Percentiles rank a stretch among this genome's conserved stretches.
Evolutionary conservation across 228 moss, liverwort and hornwort genomes (phyloP).

Genomic region (Sphagnum magellanicum): DNA sequence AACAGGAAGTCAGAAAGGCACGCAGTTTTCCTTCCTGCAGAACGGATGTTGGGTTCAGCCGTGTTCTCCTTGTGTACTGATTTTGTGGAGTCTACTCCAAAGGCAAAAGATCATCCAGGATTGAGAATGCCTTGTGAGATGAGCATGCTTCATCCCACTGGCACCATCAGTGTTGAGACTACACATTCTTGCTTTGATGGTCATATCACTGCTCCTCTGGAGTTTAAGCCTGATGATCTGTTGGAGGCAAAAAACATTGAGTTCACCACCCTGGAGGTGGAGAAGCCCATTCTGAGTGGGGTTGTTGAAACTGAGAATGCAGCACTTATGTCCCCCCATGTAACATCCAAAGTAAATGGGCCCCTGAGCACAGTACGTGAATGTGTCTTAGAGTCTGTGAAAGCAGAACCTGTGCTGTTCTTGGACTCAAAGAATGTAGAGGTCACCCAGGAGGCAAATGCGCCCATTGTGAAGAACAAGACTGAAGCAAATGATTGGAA

Average conservation of each 20-base stretch:
- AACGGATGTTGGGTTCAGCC: conserved; percentile 13
- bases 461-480: conserved; percentile 10
- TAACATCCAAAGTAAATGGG: too few species aligned
- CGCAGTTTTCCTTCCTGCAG: conserved; percentile 2
- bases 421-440: conserved; percentile 12
- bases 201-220: not conserved
- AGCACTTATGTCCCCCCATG: too few species aligned
- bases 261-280: not conserved
- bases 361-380: too few species aligned
- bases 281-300: too few species aligned
- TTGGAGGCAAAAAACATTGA: conserved; percentile 10
- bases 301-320: too few species aligned
- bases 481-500: not conserved
- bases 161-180: conserved; percentile 7
- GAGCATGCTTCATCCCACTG: not conserved
- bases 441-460: conserved; percentile 4
- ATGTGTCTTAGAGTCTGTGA: not conserved
- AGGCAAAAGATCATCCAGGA: conserved; percentile 8
- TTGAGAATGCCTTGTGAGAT: conserved; percentile 12
- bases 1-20: conserved; percentile 19
- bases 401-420: conserved; percentile 8
- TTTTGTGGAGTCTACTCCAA: conserved; percentile 8
- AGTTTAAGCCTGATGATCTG: too few species aligned
- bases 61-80: not conserved
- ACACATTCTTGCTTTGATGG: conserved; percentile 14